Evolutionary conservation across 2,329 filamentous ascomycete genomes (phyloP).

Genomic region (Chaetomium globosum): DNA sequence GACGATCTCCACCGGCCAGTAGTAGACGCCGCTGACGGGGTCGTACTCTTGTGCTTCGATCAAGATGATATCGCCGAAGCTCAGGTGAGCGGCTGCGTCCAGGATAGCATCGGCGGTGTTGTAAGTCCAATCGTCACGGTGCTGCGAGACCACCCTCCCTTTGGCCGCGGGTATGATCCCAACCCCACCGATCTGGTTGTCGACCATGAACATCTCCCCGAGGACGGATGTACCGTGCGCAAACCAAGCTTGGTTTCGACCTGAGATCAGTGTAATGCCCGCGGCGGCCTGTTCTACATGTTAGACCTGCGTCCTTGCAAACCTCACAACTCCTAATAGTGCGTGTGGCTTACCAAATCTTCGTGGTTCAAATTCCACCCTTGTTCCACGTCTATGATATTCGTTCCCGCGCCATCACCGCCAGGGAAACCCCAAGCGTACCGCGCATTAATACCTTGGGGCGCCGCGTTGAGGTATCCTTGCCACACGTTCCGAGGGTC

Average conservation of each 20-base stretch:
- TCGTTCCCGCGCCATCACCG: slow-evolving; percentile 26
- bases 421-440: slow-evolving; percentile 31
- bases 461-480: slow-evolving; percentile 27
- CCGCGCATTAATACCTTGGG: slow-evolving; percentile 27
- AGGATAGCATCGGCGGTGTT: slow-evolving; percentile 29
- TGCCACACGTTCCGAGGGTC: slow-evolving; percentile 28
- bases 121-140: slow-evolving; percentile 1
- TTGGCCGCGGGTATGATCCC: slow-evolving; percentile 26
- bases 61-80: slow-evolving; percentile 28
- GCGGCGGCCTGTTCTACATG: neutral
- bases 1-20: slow-evolving; percentile 28
- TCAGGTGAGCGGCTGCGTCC: slow-evolving; percentile 24
- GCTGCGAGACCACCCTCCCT: slow-evolving; percentile 22
- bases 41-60: slow-evolving; percentile 31
- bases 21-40: slow-evolving; percentile 5
- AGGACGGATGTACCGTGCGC: slow-evolving; percentile 24
- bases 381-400: slow-evolving; percentile 30
- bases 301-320: neutral
- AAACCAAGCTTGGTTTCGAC: slow-evolving; percentile 8
- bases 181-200: slow-evolving; percentile 26
- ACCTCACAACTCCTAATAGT: neutral
- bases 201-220: slow-evolving; percentile 28
- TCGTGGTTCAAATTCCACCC: slow-evolving; percentile 31
- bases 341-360: slow-evolving; percentile 20
- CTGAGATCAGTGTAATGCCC: slow-evolving; percentile 28